Conservation (phyloP, 169 alveolate species). For the Nephromyces sp. region DNA sequence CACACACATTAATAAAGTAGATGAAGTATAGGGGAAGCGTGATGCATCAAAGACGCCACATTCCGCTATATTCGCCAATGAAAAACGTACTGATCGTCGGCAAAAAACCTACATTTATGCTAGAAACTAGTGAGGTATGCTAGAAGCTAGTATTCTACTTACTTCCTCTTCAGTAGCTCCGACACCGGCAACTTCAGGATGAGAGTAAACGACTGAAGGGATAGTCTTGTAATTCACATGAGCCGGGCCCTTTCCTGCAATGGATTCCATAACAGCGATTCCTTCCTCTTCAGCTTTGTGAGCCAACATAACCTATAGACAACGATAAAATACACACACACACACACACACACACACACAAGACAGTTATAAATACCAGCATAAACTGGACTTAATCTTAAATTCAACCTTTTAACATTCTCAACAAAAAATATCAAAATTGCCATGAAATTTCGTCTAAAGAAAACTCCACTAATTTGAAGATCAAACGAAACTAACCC, state of each 20-base stretch:
- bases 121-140: too few relatives aligned
- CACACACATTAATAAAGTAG: too few relatives aligned
- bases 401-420: too few relatives aligned
- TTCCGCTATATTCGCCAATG: background rate
- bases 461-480: background rate
- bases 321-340: too few relatives aligned
- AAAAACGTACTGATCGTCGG: too few relatives aligned
- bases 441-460: too few relatives aligned
- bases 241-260: slow-evolving; percentile 72
- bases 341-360: too few relatives aligned
- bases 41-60: background rate
- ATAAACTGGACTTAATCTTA: too few relatives aligned
- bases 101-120: too few relatives aligned
- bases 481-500: slow-evolving; percentile 2
- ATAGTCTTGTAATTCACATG: slow-evolving; percentile 73
- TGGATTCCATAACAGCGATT: slow-evolving; percentile 80
- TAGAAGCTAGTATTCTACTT: too few relatives aligned
- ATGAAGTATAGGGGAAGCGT: background rate
- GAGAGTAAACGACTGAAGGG: slow-evolving; percentile 95
- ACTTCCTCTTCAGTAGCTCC: slow-evolving; percentile 91
- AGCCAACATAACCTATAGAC: slow-evolving; percentile 87
- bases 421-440: too few relatives aligned
- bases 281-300: slow-evolving; percentile 98
- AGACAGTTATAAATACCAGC: too few relatives aligned
- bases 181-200: slow-evolving; percentile 95